A percentile compares a stretch with the other conserved stretches of the same genome.
These are phyloP conservation scores for Trapa bicornis DNA, from an alignment of 345 rosid species.

Conservation along the genomic window DNA sequence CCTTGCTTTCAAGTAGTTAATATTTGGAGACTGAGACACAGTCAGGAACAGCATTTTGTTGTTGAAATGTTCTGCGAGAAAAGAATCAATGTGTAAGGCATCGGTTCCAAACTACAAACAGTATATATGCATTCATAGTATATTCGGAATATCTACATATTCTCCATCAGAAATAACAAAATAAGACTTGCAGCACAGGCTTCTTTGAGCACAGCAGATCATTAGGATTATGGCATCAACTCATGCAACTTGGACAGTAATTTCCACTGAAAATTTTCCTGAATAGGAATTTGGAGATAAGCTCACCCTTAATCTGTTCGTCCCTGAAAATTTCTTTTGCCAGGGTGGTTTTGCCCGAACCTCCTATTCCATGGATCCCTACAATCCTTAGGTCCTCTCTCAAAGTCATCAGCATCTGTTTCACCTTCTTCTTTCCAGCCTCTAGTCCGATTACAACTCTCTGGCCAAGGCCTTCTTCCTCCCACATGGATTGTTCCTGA, in stretches of 20 bases:
- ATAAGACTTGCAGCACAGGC: background rate
- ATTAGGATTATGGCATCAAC: no score
- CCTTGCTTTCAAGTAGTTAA: conserved; percentile 32
- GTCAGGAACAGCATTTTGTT: conserved; percentile 51
- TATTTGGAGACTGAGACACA: conserved; percentile 72
- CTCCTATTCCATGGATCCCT: conserved; percentile 77
- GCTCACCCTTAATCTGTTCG: conserved; percentile 48
- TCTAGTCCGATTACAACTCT: conserved; percentile 37
- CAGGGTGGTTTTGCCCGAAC: conserved; percentile 83
- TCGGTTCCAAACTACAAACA: background rate
- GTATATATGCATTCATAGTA: background rate
- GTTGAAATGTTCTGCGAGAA: conserved; percentile 38
- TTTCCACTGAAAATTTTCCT: background rate
- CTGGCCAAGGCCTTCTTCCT: conserved; percentile 10
- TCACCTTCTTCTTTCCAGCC: conserved; percentile 56
- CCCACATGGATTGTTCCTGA: conserved; percentile 30
- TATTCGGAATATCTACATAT: background rate
- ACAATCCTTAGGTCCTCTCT: conserved; percentile 24
- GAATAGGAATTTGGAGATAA: background rate
- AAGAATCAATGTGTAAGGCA: conserved; percentile 1
- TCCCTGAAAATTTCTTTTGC: conserved; percentile 59
- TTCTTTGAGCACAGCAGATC: background rate
- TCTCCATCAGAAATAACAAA: background rate
- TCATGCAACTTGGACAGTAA: background rate
- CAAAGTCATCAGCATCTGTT: conserved; percentile 46